Percentiles rank a stretch among this genome's conserved stretches.
Conservation (phyloP, 495 filamentous ascomycete species). For the Hypoxylon fragiforme region DNA sequence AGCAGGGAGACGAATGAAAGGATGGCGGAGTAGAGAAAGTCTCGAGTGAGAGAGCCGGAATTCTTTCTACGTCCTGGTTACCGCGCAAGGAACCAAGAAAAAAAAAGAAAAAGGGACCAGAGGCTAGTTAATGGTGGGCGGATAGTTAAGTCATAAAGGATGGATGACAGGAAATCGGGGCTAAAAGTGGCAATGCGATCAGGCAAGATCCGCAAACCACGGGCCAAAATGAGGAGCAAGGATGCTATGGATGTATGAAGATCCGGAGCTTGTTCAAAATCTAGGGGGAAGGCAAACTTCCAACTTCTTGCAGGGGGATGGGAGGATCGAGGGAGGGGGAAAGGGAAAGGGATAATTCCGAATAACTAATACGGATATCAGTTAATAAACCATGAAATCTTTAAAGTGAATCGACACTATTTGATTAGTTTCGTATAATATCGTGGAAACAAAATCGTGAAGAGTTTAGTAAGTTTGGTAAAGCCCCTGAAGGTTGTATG, state of each 20-base stretch:
- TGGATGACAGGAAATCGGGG: slow-evolving; percentile 28
- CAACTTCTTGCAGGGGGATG: slow-evolving; percentile 12
- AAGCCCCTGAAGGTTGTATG: slow-evolving; percentile 10
- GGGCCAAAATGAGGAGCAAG: slow-evolving; percentile 18
- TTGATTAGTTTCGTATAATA: slow-evolving; percentile 18
- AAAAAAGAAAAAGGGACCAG: slow-evolving; percentile 29
- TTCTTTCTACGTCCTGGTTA: slow-evolving; percentile 41
- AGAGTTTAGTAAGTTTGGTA: slow-evolving; percentile 13
- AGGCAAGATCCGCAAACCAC: slow-evolving; percentile 26
- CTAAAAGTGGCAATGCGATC: slow-evolving; percentile 28
- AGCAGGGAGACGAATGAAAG: slow-evolving; percentile 56
- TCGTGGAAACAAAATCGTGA: slow-evolving; percentile 5
- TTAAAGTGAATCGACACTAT: slow-evolving; percentile 38
- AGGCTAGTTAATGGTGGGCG: slow-evolving; percentile 39
- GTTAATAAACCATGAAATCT: slow-evolving; percentile 44
- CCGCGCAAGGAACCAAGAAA: slow-evolving; percentile 38
- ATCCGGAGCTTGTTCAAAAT: slow-evolving; percentile 29
- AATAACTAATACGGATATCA: slow-evolving; percentile 40
- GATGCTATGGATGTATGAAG: slow-evolving; percentile 35
- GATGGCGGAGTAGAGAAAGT: slow-evolving; percentile 46
- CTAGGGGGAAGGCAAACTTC: slow-evolving; percentile 13
- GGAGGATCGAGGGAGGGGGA: too few relatives aligned
- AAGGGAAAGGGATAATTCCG: too few relatives aligned
- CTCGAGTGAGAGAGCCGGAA: slow-evolving; percentile 35
- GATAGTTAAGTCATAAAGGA: slow-evolving; percentile 50